Evolutionary conservation across 176 grass and related monocot genomes (phyloP), one percentile per base, ranked within the genome.

Genomic region (maize (Zea mays)): DNA sequence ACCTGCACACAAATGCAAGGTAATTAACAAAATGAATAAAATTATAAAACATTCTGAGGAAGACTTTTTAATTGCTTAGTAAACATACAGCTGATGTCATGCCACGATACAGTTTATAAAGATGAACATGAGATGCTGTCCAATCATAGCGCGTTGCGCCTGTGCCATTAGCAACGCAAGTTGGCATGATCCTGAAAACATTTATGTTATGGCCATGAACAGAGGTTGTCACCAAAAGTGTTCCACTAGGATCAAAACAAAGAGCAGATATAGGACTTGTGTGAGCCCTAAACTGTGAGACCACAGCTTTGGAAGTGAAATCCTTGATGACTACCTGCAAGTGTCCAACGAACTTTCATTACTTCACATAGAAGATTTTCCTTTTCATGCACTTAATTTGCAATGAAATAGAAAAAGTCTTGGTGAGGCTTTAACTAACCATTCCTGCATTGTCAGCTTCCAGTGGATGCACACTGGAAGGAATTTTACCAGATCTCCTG

Each of bases 121-220:
- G 90, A 79, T 99, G 96, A 47, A 93, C 96, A 93, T 99, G 96
- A 69, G 96, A 99, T 60, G 90, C 73, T 19, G 88, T 72, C 90
- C 84, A 93, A 83, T 99, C 88, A 80, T 93, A 99, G 51, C 62
- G 81, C 45, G 45, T 83, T 54, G 86, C 54, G 71, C 71, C 78
- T 40, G 96, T 89, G 65, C 88, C 83, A 87, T 90, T 99, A 81
- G 86, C 58, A 81, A 99, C 85, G 79, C 68, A 72, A 41, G 85
- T 89, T 21, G 90, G 96, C 75, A 93, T 90, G 75, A 99, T 96
- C 67, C 96, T 81, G 81, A 99, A 99, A 78, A 99, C 90, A 87
- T 99, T 96, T 83, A 99, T 96, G 79, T 99, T 96, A 71, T 99
- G 92, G 62, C 96, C 96, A 85, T 99, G 90, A 79, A 99, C 90